Base-by-base conservation (phyloP, 2,329 filamentous ascomycete genomes). In the Pseudogymnoascus pannorum region DNA sequence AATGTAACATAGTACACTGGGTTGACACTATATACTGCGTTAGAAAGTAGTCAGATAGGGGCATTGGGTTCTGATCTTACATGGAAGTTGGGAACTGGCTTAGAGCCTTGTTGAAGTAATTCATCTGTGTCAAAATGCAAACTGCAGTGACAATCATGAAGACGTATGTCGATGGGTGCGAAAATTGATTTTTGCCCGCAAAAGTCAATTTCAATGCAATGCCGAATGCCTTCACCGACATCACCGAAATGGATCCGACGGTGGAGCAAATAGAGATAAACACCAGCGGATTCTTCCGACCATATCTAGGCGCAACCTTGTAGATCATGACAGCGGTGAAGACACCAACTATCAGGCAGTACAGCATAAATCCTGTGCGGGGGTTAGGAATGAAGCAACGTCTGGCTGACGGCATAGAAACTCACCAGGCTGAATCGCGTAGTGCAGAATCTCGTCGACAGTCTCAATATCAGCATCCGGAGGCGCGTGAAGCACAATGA, bases 61-160 rank as follows among this genome's bases (percentile, higher is more conserved):
- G 16, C 26, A 36, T 14, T 58, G 60, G 54, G 12, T 38, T 62
- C 4, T 31, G 31, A 26, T 79, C 89, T 74, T 82, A 96, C 92
- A 99, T 96, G 69, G 95, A 96, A 31, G 94, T 97, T 29, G 91
- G 93, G 76, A 97, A 99, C 71, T 95, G 92, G 75, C 91, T 95
- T 63, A 99, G 79, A 6, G 94, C 94, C 76, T 99, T 99, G 81
- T 99, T 99, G 77, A 99, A 96, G 76, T 99, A 99, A 76, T 99
- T 99, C 94, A 99, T 97, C 80, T 99, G 94, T 7, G 92, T 97
- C 67, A 99, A 75, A 72, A 99, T 97, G 79, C 94, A 99, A 66
- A 97, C 91, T 2, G 82, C 81, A 0, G 92, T 94, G 66, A 97
- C 85, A 67, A 99, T 97, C 75, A 93, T 87, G 74, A 99, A 99